phyloP scores from a whole-genome alignment of 129 eudicot genomes.

The Helianthus annuus region DNA sequence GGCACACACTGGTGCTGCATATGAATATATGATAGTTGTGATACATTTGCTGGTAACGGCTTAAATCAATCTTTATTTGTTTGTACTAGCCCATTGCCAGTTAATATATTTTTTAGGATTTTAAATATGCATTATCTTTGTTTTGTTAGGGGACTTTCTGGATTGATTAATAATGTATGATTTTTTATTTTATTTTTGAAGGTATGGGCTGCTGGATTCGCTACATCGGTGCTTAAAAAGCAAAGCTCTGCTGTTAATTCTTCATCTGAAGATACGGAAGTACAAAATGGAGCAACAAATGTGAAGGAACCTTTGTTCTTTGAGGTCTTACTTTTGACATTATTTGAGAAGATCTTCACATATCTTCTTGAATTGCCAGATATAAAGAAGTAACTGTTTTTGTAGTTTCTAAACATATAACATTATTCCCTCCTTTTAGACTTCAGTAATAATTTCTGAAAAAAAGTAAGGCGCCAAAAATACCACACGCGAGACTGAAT shows the following conservation, averaged over 20 bases:
- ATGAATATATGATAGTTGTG: not conserved
- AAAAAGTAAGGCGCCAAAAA: too few relatives aligned
- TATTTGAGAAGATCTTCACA: conserved; percentile 71
- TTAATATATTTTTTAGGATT: not conserved
- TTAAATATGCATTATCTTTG: not conserved
- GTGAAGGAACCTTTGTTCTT: conserved; percentile 35
- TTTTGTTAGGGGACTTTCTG: not conserved
- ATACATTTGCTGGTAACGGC: too few relatives aligned
- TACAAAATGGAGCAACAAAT: conserved; percentile 19
- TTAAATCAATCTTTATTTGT: not conserved
- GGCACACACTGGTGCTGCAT: too few relatives aligned
- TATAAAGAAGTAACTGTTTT: conserved; percentile 44
- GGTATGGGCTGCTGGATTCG: conserved; percentile 98
- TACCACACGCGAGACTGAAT: too few relatives aligned
- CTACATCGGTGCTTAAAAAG: conserved; percentile 79
- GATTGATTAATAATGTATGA: not conserved
- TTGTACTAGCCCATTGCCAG: not conserved
- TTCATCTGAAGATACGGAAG: conserved; percentile 39
- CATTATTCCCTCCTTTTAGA: not conserved
- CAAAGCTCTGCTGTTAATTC: conserved; percentile 63
- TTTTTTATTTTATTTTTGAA: conserved; percentile 9
- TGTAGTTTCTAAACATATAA: not conserved
- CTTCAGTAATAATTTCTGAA: too few relatives aligned
- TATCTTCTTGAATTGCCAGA: conserved; percentile 63
- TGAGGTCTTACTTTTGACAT: conserved; percentile 51